Evolutionary conservation across 805 yeast genomes (phyloP), one percentile per base, ranked within the genome.

Genomic region (Candida coleopterorum): DNA sequence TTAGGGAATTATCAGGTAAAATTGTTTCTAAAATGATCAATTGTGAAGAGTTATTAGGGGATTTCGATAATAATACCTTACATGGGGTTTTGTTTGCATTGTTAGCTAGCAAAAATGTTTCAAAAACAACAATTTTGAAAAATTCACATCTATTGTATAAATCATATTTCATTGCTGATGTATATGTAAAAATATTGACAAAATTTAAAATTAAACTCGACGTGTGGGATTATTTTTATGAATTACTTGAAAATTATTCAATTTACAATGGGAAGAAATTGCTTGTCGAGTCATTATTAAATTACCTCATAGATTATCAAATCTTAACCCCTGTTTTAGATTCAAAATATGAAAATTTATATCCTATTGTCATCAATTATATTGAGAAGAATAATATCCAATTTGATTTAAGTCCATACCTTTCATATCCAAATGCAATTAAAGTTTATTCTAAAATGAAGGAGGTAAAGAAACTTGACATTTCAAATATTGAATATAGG

Each of bases 1-100:
- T 93, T 7, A 72, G 98, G 43, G 96, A 89, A 51, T 75, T 85
- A 75, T 84, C 95, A 0, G 85, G 96, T 0, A 70, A 79, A 50
- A 75, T 87, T 4, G 49, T 85, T 2, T 74, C 81, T 0, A 60
- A 80, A 0, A 30, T 42, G 33, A 17, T 34, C 6, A 16, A 21
- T 17, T 17, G 20, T 18, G 24, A 27, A 9, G 44, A 45, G 4
- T 65, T 39, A 0, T 45, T 74, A n/a, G 14, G 22, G 11, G 24
- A 29, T 5, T 18, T 25, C 7, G 16, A 36, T 18, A 18, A 20
- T 4, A 39, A 39, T 29, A 27, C 34, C 6, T 22, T 39, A 9
- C 43, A 39, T 16, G 43, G 43, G 4, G 20, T 34, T 9, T 32
- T 39, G 7, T 28, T 39, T n/a, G 34, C 28, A 15, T 12, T 32